Conservation (phyloP, 1,284 basidiomycete genomes). For the Ganoderma boninense region DNA sequence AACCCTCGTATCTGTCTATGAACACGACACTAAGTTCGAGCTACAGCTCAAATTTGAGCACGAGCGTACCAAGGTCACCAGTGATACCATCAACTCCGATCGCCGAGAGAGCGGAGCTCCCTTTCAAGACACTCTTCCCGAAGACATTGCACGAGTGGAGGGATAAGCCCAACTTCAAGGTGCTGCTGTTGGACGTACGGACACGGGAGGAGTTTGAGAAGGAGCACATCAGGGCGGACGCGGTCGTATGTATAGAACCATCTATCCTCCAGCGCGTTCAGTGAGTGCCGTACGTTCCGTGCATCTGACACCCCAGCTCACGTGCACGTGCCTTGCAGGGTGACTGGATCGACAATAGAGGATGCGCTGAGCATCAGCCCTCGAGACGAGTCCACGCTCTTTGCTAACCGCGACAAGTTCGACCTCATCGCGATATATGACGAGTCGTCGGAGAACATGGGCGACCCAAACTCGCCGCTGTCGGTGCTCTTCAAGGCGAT, state of each 20-base stretch:
- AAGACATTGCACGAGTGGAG: slow-evolving; percentile 70
- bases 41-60: slow-evolving; percentile 2
- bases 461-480: slow-evolving; percentile 58
- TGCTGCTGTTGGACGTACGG: slow-evolving; percentile 87
- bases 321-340: slow-evolving; percentile 50
- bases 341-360: slow-evolving; percentile 77
- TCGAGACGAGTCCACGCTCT: slow-evolving; percentile 73
- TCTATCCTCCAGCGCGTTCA: slow-evolving; percentile 72
- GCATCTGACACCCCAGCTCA: not conserved
- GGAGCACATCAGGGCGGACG: slow-evolving; percentile 76
- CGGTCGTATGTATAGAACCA: slow-evolving; percentile 89
- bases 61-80: slow-evolving; percentile 38
- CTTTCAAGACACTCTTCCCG: slow-evolving; percentile 65
- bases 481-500: slow-evolving; percentile 73
- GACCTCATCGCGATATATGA: slow-evolving; percentile 95
- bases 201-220: slow-evolving; percentile 78
- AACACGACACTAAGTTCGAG: slow-evolving; percentile 24
- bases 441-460: slow-evolving; percentile 68
- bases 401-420: slow-evolving; percentile 85
- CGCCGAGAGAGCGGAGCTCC: slow-evolving; percentile 52
- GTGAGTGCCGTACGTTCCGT: slow-evolving; percentile 53
- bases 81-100: slow-evolving; percentile 42
- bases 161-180: slow-evolving; percentile 59
- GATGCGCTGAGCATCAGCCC: slow-evolving; percentile 80
- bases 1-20: slow-evolving; percentile 55